Conservation (phyloP, 2,329 filamentous ascomycete genomes). For the Fusarium coffeatum region DNA sequence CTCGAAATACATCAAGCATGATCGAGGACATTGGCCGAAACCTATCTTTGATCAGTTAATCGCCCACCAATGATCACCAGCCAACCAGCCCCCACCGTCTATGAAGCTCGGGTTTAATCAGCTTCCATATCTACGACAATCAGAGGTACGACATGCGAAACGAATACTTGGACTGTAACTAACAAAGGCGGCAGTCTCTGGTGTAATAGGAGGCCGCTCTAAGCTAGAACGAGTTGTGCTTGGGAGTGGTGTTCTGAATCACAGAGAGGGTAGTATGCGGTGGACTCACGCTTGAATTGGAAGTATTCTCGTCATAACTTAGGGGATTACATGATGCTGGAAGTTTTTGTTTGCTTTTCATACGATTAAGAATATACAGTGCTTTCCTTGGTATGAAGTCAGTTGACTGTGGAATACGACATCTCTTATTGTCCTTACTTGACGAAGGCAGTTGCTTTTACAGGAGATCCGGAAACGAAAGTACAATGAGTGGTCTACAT, state of each 20-base stretch:
- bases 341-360: too few relatives aligned
- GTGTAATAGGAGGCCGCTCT: not conserved
- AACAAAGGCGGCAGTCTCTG: not conserved
- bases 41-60: too few relatives aligned
- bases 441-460: not conserved
- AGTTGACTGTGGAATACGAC: not conserved
- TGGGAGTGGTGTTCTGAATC: not conserved
- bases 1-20: not conserved
- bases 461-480: fast-evolving
- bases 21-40: too few relatives aligned
- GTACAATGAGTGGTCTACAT: not conserved
- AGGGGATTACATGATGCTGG: not conserved
- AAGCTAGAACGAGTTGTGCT: not conserved
- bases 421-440: not conserved
- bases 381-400: not conserved
- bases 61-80: too few relatives aligned
- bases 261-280: not conserved
- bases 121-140: not conserved
- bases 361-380: too few relatives aligned
- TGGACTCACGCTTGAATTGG: not conserved
- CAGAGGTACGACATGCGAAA: not conserved
- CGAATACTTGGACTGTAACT: not conserved
- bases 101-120: not conserved
- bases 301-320: not conserved
- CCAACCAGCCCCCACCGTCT: not conserved